A percentile compares a stretch with the other conserved stretches of the same genome.
Conservation (phyloP, 441 rosid genomes). For the Brassica balearica region DNA sequence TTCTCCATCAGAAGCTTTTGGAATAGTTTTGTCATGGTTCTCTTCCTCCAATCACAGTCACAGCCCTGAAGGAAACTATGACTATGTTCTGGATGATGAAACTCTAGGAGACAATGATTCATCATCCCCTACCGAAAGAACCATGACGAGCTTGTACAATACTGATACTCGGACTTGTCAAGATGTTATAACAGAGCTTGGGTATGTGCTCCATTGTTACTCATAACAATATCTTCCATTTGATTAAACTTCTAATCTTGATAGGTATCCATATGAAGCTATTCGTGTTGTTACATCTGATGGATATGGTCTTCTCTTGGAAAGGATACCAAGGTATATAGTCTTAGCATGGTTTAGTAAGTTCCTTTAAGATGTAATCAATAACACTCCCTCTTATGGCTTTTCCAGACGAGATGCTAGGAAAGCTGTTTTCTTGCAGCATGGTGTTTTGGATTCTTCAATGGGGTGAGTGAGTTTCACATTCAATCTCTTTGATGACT, state of each 20-base stretch:
- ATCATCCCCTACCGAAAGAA: slow-evolving; percentile 56
- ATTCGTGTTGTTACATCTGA: slow-evolving; percentile 86
- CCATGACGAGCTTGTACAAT: slow-evolving; percentile 55
- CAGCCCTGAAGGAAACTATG: slow-evolving; percentile 35
- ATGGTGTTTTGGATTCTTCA: slow-evolving; percentile 90
- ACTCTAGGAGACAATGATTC: slow-evolving; percentile 66
- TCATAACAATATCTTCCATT: slow-evolving; percentile 3
- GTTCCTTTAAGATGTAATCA: slow-evolving; percentile 15
- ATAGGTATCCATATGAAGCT: slow-evolving; percentile 94
- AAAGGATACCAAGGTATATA: slow-evolving; percentile 90
- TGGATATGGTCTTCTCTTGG: slow-evolving; percentile 93
- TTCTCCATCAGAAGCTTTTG: slow-evolving; percentile 71
- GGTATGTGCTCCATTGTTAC: slow-evolving; percentile 50
- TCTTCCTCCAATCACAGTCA: slow-evolving; percentile 44
- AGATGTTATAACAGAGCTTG: slow-evolving; percentile 97
- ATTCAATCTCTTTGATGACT: background rate
- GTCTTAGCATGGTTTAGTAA: background rate
- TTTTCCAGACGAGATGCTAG: slow-evolving; percentile 80
- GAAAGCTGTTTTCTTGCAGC: slow-evolving; percentile 91
- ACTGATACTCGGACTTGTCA: slow-evolving; percentile 94
- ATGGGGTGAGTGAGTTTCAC: slow-evolving; percentile 70
- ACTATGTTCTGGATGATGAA: slow-evolving; percentile 42
- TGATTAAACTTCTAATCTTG: slow-evolving; percentile 19
- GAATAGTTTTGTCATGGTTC: slow-evolving; percentile 54
- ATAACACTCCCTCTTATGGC: slow-evolving; percentile 21